phyloP scores from a whole-genome alignment of 805 yeast species.

The Cyberlindnera xylosilytica region DNA sequence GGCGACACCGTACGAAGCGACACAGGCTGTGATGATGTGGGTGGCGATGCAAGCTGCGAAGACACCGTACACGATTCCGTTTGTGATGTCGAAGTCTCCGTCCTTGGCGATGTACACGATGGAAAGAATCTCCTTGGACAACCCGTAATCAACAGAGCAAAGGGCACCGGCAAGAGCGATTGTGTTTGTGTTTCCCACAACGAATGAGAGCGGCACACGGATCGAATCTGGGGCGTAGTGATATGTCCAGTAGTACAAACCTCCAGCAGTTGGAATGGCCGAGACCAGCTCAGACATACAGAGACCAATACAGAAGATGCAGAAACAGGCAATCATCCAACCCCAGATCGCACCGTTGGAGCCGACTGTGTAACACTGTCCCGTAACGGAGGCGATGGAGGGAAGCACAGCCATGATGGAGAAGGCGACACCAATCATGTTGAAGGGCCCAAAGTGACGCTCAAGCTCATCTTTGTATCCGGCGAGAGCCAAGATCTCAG shows the following conservation, averaged over 20 bases:
- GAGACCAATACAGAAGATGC: conserved; percentile 52
- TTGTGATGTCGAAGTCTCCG: conserved; percentile 52
- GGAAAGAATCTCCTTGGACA: conserved; percentile 56
- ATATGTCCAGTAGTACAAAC: conserved; percentile 66
- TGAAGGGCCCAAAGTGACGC: conserved; percentile 51
- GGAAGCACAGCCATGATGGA: conserved; percentile 62
- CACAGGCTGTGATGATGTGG: conserved; percentile 50
- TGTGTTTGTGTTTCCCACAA: conserved; percentile 67
- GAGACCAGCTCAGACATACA: conserved; percentile 66
- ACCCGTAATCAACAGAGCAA: conserved; percentile 69
- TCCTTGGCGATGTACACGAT: conserved; percentile 53
- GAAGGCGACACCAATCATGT: conserved; percentile 70
- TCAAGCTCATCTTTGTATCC: conserved; percentile 72
- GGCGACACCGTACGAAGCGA: conserved; percentile 56
- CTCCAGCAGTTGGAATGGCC: conserved; percentile 75
- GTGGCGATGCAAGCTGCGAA: conserved; percentile 57
- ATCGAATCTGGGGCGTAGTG: conserved; percentile 57
- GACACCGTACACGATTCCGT: conserved; percentile 58
- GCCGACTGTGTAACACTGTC: conserved; percentile 41
- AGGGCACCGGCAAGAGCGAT: conserved; percentile 64
- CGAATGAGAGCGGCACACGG: conserved; percentile 52
- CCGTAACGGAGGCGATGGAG: conserved; percentile 55
- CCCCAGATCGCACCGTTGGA: conserved; percentile 56
- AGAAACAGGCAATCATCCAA: conserved; percentile 58
- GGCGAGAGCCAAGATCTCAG: conserved; percentile 40